Base-by-base conservation (phyloP, 352 stramenopile species). In the Pythium myriotylum region DNA sequence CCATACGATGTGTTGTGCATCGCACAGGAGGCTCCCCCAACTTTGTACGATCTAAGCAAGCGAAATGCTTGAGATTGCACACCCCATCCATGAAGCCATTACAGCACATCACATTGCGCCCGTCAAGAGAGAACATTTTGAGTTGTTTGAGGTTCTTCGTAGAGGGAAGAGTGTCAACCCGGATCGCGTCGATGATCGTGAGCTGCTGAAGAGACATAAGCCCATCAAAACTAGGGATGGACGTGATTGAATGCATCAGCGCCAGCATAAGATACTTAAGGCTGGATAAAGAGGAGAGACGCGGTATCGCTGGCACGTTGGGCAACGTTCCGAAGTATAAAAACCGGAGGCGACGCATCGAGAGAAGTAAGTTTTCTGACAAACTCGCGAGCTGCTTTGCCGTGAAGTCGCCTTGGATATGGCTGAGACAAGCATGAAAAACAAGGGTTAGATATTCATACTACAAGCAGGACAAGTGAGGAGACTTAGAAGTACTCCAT, bases 401-500 rank as follows among this genome's bases (percentile, higher is more conserved):
- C 4, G 48, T 59, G 9, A 45, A 33, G n/a, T 69, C 48, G 22
- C 62, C 54, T 39, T 69, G 46, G 2, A 64, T 41, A 22, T 64
- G 54, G 9, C 61, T 68, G 33, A 33, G 29, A 35, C 5, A 8
- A 22, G 26, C 4, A 40, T 2, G 14, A 5, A 19, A 35, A 5
- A 35, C 5, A 35, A 5, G 29, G 5, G 5, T 35, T 10, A 35
- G 29, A 10, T 10, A 35, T 10, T 10, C 29, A 35, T 10, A 35
- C 10, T 35, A 35, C 29, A 35, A 5, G 29, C 5, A 5, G 5
- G 10, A 5, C 29, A 35, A 35, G 5, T 10, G 10, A 35, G 5
- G 29, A 10, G 29, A 62, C 62, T 29, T 63, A 74, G 63, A 76
- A 40, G 26, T 66, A 76, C n/a, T 65, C 39, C 13, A 76, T 29